Evolutionary conservation across 352 stramenopile genomes (phyloP).

Genomic region (Aphanomyces invadans): DNA sequence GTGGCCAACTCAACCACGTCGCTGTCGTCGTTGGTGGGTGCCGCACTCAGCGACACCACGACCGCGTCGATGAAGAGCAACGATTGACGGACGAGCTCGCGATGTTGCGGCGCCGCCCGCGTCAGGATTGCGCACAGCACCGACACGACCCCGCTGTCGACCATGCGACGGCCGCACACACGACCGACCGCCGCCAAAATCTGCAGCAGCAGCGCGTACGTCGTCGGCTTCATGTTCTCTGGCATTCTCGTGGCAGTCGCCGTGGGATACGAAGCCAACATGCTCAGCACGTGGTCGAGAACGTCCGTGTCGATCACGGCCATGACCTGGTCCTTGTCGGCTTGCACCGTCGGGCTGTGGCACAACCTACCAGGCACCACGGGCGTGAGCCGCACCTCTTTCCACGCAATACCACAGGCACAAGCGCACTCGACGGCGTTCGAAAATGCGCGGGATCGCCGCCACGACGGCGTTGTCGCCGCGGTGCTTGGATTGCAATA

Average conservation of each 20-base stretch:
- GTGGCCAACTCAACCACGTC: background rate
- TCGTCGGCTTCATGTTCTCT: slow-evolving; percentile 10
- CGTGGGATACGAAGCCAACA: slow-evolving; percentile 30
- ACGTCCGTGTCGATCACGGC: slow-evolving; percentile 42
- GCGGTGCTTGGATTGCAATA: too few relatives aligned
- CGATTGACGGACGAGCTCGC: background rate
- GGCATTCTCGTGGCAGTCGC: background rate
- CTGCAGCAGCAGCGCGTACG: slow-evolving; percentile 1
- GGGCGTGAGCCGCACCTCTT: too few relatives aligned
- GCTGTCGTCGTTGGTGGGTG: too few relatives aligned
- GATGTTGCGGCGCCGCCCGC: background rate
- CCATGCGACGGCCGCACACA: background rate
- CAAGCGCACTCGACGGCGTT: too few relatives aligned
- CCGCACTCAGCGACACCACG: background rate
- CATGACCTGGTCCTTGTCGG: slow-evolving; percentile 31
- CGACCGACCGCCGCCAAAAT: background rate
- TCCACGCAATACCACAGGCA: too few relatives aligned
- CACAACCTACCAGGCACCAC: slow-evolving; percentile 34
- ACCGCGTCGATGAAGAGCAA: background rate
- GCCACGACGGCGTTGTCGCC: too few relatives aligned
- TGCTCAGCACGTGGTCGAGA: slow-evolving; percentile 32
- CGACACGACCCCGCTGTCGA: background rate
- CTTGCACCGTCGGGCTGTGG: slow-evolving; percentile 37
- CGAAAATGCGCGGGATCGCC: too few relatives aligned
- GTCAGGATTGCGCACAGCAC: slow-evolving; percentile 3